Percentiles rank a stretch among this genome's conserved stretches.
Evolutionary conservation across 108 stramenopile species (phyloP).

Genomic region (Discostella stelligeroides): DNA sequence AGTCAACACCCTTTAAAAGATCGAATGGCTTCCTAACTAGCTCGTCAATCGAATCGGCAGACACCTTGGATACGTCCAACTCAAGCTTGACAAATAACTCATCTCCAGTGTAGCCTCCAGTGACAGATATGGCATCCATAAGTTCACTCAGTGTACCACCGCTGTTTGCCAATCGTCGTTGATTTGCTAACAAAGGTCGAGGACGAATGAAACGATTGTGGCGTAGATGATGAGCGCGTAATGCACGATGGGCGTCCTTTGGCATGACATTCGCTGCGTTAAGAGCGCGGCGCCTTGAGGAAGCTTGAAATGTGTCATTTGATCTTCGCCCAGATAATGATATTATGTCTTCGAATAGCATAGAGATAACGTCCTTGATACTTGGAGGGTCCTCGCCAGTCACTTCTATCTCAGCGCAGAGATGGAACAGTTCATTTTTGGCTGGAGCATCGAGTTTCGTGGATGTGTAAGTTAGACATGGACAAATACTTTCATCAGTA

Average conservation of each 20-base stretch:
- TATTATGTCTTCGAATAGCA: constrained; percentile 25
- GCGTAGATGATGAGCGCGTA: constrained; percentile 20
- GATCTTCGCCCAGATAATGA: not conserved
- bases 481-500: too few relatives aligned
- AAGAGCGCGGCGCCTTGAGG: not conserved
- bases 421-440: constrained; percentile 38
- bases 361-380: constrained; percentile 19
- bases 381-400: constrained; percentile 19
- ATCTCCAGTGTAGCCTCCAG: constrained; percentile 27
- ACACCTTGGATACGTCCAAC: constrained; percentile 30
- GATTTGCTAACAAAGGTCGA: constrained; percentile 1
- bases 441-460: too few relatives aligned
- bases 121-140: constrained; percentile 27
- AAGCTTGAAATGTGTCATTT: not conserved
- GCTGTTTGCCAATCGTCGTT: constrained; percentile 3
- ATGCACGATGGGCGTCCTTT: constrained; percentile 7
- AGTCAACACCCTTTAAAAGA: constrained; percentile 9
- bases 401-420: constrained; percentile 18
- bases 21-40: constrained; percentile 23
- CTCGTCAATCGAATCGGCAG: constrained; percentile 2
- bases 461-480: too few relatives aligned
- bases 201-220: constrained; percentile 38
- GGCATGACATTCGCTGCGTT: not conserved
- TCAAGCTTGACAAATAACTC: constrained; percentile 25
- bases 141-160: not conserved